phyloP scores from a whole-genome alignment of 257 asterid species.

The Fraxinus americana region DNA sequence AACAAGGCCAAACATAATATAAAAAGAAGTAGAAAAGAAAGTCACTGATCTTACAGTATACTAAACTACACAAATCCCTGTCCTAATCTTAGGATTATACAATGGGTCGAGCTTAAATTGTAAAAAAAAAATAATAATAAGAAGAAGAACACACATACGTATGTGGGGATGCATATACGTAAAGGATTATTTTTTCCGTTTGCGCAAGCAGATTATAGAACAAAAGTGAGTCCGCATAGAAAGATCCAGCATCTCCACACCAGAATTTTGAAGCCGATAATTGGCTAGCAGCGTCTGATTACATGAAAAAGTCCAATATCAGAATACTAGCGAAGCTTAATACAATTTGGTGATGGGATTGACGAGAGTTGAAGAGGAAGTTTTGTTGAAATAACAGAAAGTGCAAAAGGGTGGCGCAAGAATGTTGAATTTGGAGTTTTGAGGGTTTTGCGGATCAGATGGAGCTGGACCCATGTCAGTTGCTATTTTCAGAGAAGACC shows the following conservation, averaged over 20 bases:
- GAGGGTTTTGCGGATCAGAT: slow-evolving; percentile 66
- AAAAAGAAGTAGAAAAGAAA: background rate
- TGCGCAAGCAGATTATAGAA: slow-evolving; percentile 62
- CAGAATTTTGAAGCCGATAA: slow-evolving; percentile 41
- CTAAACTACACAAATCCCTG: slow-evolving; percentile 26
- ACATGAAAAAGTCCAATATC: background rate
- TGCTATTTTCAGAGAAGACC: too few species aligned
- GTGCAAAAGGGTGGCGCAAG: slow-evolving; percentile 27
- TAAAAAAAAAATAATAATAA: background rate
- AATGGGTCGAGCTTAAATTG: slow-evolving; percentile 38
- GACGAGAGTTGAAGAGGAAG: background rate
- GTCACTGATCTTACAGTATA: background rate
- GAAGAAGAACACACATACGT: background rate
- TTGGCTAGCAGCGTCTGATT: slow-evolving; percentile 26
- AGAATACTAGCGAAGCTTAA: background rate
- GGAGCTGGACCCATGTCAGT: slow-evolving; percentile 63
- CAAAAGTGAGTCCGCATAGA: slow-evolving; percentile 61
- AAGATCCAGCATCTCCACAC: slow-evolving; percentile 72
- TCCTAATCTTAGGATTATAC: slow-evolving; percentile 22
- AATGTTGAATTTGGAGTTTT: slow-evolving; percentile 10
- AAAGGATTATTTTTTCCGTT: slow-evolving; percentile 45
- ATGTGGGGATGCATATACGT: background rate
- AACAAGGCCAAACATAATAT: background rate
- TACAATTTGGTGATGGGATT: background rate
- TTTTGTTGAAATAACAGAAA: slow-evolving; percentile 21